phyloP scores from a whole-genome alignment of 257 asterid genomes.

The Leptodermis oblonga region DNA sequence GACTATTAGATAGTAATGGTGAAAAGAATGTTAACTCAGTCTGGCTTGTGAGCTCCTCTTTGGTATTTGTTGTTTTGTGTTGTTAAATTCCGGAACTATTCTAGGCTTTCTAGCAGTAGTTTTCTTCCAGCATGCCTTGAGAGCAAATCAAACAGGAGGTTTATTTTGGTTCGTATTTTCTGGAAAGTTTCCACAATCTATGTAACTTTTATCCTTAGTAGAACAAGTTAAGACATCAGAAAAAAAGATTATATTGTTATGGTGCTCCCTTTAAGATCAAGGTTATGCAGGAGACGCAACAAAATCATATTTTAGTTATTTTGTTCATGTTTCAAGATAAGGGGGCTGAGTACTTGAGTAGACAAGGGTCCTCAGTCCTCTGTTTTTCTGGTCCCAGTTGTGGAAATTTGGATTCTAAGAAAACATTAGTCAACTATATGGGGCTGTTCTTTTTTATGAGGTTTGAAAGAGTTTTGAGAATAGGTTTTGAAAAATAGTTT shows the following conservation, averaged over 20 bases:
- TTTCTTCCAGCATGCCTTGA: background rate
- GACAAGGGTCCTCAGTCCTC: background rate
- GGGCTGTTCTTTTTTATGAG: too few species aligned
- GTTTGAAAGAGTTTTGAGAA: too few species aligned
- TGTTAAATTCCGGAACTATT: background rate
- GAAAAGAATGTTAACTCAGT: background rate
- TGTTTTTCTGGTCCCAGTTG: background rate
- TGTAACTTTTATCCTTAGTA: background rate
- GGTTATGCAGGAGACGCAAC: background rate
- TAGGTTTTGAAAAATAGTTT: too few species aligned
- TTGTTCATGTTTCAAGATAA: background rate
- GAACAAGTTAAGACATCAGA: background rate
- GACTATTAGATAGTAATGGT: background rate
- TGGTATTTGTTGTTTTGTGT: background rate
- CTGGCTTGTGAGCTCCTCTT: background rate
- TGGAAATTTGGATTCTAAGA: too few species aligned
- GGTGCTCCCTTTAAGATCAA: too few species aligned
- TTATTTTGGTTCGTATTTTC: background rate
- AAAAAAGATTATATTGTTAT: background rate
- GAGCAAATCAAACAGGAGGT: background rate
- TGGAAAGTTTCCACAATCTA: too few species aligned
- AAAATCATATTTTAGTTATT: background rate
- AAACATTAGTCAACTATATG: too few species aligned
- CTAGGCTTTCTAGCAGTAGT: background rate
- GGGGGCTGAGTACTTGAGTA: background rate